Percentiles rank a stretch among this genome's conserved stretches.
These are phyloP conservation scores for Emmonsiellopsis sp. DNA, from an alignment of 2,329 filamentous ascomycete genomes.

Conservation along the genomic window DNA sequence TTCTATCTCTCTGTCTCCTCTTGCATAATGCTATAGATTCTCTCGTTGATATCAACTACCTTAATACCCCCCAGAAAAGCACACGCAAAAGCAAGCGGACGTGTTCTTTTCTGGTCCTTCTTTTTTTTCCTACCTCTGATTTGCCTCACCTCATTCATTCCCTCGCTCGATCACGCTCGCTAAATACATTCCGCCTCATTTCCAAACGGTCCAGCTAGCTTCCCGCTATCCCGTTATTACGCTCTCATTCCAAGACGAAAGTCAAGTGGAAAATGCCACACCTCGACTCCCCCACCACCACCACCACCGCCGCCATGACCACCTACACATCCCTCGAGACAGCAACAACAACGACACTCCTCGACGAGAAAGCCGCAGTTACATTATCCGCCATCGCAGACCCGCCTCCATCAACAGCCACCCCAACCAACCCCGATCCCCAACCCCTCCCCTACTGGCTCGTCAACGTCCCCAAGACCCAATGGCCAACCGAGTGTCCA, in stretches of 20 bases:
- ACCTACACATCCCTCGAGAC: background rate
- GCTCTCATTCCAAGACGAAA: too few relatives aligned
- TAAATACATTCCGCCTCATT: background rate
- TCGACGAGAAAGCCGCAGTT: background rate
- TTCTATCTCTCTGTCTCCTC: too few relatives aligned
- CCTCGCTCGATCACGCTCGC: too few relatives aligned
- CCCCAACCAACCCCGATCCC: conserved; percentile 16
- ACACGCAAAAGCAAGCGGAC: too few relatives aligned
- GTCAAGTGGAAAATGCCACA: background rate
- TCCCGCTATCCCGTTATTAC: conserved; percentile 9
- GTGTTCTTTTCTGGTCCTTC: too few relatives aligned
- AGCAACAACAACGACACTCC: background rate
- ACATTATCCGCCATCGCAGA: background rate
- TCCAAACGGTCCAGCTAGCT: background rate
- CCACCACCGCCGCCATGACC: background rate
- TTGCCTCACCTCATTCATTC: too few relatives aligned
- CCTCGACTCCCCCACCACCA: background rate
- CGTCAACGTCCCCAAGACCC: conserved; percentile 58
- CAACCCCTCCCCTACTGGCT: conserved; percentile 63
- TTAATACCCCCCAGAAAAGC: too few relatives aligned
- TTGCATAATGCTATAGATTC: too few relatives aligned
- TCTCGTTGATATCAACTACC: too few relatives aligned
- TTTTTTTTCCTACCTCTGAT: too few relatives aligned
- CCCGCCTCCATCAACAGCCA: conserved; percentile 14
- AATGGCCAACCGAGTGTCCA: conserved; percentile 61